Evolutionary conservation across 2,329 filamentous ascomycete genomes (phyloP).

Genomic region (Fusarium humuli): DNA sequence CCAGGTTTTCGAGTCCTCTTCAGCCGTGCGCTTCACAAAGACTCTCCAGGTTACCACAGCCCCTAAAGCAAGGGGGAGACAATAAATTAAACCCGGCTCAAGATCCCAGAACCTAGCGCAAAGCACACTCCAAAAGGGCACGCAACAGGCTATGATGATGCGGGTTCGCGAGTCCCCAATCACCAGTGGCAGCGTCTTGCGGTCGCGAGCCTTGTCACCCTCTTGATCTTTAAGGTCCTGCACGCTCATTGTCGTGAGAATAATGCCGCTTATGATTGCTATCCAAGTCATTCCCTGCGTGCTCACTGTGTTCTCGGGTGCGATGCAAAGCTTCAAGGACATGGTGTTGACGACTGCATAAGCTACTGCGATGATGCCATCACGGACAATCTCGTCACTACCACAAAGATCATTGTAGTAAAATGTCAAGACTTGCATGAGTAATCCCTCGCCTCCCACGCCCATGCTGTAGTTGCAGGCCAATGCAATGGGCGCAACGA

Average conservation of each 20-base stretch:
- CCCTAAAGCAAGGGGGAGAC: neutral
- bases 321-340: neutral
- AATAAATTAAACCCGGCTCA: fast-evolving
- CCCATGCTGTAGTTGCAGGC: neutral
- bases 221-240: neutral
- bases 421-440: neutral
- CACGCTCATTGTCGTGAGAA: neutral
- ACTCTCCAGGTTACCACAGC: neutral
- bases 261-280: neutral
- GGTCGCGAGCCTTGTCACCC: neutral
- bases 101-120: fast-evolving
- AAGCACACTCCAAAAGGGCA: neutral
- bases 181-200: neutral
- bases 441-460: fast-evolving
- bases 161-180: neutral
- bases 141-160: neutral
- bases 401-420: neutral
- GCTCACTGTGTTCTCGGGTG: neutral
- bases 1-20: neutral
- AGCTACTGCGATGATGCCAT: neutral
- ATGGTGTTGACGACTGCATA: neutral
- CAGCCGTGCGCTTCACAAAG: neutral
- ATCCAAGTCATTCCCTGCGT: neutral
- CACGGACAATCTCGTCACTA: neutral
- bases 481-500: neutral